phyloP scores from a whole-genome alignment of 495 filamentous ascomycete species.

The Daldinia grandis region DNA sequence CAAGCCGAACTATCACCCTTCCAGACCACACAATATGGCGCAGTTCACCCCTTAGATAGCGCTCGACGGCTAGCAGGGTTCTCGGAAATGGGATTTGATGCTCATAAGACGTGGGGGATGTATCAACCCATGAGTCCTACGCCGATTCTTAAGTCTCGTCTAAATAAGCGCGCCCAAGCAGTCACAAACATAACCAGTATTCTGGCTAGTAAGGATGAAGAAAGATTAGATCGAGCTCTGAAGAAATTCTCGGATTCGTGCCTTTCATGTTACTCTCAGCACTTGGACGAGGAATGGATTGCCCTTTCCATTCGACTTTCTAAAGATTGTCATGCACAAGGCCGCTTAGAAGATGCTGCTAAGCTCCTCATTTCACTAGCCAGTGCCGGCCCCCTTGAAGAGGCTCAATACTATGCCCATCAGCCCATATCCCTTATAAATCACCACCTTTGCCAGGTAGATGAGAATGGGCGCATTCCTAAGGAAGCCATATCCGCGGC shows the following conservation, averaged over 20 bases:
- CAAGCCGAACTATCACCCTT: background rate
- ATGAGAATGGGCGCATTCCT: constrained; percentile 6
- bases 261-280: constrained; percentile 30
- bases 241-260: constrained; percentile 33
- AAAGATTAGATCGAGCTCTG: constrained; percentile 36
- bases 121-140: background rate
- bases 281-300: constrained; percentile 41
- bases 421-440: constrained; percentile 47
- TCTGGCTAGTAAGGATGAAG: constrained; percentile 27
- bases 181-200: constrained; percentile 22
- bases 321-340: constrained; percentile 43
- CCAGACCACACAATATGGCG: background rate
- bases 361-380: constrained; percentile 45
- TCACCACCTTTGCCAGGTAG: constrained; percentile 32
- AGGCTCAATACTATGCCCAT: constrained; percentile 47
- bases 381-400: constrained; percentile 42
- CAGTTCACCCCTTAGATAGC: background rate
- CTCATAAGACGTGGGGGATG: background rate
- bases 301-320: constrained; percentile 50
- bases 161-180: constrained; percentile 4
- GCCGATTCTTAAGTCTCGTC: background rate
- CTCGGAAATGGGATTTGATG: background rate
- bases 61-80: background rate
- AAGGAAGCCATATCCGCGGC: constrained; percentile 38
- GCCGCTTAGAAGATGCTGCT: constrained; percentile 44